Evolutionary conservation across 2,329 filamentous ascomycete genomes (phyloP).

Genomic region (Aspergillus jensenii): DNA sequence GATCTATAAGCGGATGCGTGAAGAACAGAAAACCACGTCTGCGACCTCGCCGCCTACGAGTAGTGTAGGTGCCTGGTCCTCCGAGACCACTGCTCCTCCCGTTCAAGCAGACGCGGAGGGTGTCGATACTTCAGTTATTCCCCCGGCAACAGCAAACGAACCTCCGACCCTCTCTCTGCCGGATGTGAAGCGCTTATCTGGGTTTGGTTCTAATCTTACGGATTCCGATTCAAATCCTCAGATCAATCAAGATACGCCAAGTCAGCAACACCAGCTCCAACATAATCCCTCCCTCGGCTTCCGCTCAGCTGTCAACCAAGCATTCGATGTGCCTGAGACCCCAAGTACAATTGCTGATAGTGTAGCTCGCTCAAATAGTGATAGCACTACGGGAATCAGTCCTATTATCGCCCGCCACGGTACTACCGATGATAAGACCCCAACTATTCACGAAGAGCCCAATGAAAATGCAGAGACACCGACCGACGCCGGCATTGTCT

Average conservation of each 20-base stretch:
- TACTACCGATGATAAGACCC: constrained; percentile 44
- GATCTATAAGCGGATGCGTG: constrained; percentile 70
- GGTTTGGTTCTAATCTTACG: constrained; percentile 31
- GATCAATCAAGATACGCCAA: constrained; percentile 13
- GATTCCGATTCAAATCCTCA: constrained; percentile 15
- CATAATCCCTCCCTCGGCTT: constrained; percentile 58
- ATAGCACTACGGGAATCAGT: constrained; percentile 63
- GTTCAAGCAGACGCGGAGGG: background rate
- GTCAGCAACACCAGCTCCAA: constrained; percentile 38
- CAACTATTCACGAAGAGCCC: constrained; percentile 58
- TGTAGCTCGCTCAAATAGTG: constrained; percentile 61
- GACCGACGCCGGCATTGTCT: constrained; percentile 31
- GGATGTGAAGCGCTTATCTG: constrained; percentile 44
- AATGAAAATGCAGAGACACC: constrained; percentile 31
- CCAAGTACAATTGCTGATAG: constrained; percentile 54
- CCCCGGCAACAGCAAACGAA: constrained; percentile 11
- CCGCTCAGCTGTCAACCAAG: constrained; percentile 61
- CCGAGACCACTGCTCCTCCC: constrained; percentile 4
- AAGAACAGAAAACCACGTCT: constrained; percentile 54
- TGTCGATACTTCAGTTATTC: background rate
- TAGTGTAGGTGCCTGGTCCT: background rate
- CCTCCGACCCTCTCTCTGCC: constrained; percentile 36
- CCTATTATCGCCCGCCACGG: constrained; percentile 58
- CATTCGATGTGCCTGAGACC: constrained; percentile 61
- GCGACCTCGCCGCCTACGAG: constrained; percentile 32